Percentiles rank a stretch among this genome's conserved stretches.
phyloP scores from a whole-genome alignment of 345 rosid species.

The Murraya paniculata region DNA sequence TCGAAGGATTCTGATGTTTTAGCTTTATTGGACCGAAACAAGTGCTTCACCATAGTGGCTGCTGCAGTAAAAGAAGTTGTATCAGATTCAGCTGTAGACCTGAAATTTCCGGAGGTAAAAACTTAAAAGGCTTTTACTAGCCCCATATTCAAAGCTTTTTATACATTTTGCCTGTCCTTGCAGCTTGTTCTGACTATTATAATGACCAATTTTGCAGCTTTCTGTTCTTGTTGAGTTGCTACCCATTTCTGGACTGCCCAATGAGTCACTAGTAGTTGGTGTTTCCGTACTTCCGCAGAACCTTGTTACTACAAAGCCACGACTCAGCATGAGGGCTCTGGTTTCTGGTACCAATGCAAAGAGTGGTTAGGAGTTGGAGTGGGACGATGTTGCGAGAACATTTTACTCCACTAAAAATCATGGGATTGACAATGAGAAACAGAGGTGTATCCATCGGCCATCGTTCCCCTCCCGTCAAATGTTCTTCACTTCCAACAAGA shows the following conservation, averaged over 20 bases:
- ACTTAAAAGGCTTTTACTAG: neutral
- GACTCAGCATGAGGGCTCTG: constrained; percentile 73
- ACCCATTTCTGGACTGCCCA: constrained; percentile 72
- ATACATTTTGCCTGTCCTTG: neutral
- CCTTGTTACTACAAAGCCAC: constrained; percentile 74
- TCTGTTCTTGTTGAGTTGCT: constrained; percentile 79
- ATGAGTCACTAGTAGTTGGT: constrained; percentile 57
- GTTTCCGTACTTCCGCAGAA: constrained; percentile 74
- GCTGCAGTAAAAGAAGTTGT: constrained; percentile 76
- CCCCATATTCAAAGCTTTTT: neutral
- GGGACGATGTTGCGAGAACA: neutral
- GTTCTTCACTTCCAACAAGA: neutral
- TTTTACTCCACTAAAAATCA: neutral
- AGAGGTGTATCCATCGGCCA: neutral
- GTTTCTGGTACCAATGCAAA: constrained; percentile 41
- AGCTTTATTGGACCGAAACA: constrained; percentile 65
- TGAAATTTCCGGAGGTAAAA: constrained; percentile 79
- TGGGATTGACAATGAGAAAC: constrained; percentile 1
- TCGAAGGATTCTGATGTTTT: constrained; percentile 33
- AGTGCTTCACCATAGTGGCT: constrained; percentile 77
- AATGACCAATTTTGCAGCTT: constrained; percentile 44
- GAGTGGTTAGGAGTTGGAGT: constrained; percentile 27
- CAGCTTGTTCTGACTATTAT: neutral
- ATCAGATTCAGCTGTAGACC: constrained; percentile 78
- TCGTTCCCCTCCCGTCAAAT: neutral